Evolutionary conservation across 2,329 filamentous ascomycete genomes (phyloP).

Genomic region (Talaromyces sp.): DNA sequence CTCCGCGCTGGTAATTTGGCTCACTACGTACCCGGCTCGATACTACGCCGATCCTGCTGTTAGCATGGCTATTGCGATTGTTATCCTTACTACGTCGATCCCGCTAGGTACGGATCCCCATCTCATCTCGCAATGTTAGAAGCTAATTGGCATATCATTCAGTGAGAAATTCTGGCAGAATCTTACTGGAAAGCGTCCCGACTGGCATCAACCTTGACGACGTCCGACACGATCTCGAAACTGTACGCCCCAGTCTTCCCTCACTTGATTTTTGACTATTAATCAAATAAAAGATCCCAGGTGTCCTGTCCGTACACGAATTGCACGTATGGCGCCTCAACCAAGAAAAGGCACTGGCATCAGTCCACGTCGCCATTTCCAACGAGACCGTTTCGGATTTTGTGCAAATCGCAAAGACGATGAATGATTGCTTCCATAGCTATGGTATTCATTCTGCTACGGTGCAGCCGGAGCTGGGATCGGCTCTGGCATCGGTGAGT

Average conservation of each 20-base stretch:
- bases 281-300: slow-evolving; percentile 38
- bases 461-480: slow-evolving; percentile 61
- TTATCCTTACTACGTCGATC: slow-evolving; percentile 64
- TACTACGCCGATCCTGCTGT: slow-evolving; percentile 72
- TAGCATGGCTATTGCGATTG: slow-evolving; percentile 65
- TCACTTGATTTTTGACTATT: not conserved
- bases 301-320: slow-evolving; percentile 66
- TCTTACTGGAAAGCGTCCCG: slow-evolving; percentile 67
- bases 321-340: slow-evolving; percentile 74
- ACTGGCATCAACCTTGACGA: slow-evolving; percentile 58
- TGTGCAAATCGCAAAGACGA: slow-evolving; percentile 58
- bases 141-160: not conserved
- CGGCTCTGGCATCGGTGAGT: slow-evolving; percentile 8
- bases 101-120: slow-evolving; percentile 47
- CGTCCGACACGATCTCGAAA: slow-evolving; percentile 67
- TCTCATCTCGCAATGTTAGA: not conserved
- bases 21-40: slow-evolving; percentile 53
- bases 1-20: slow-evolving; percentile 67
- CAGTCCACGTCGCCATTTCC: slow-evolving; percentile 62
- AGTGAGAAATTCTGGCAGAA: slow-evolving; percentile 50
- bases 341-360: slow-evolving; percentile 66
- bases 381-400: slow-evolving; percentile 57
- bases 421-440: slow-evolving; percentile 67
- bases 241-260: slow-evolving; percentile 39
- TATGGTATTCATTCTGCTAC: slow-evolving; percentile 72